Percentiles rank a stretch among this genome's conserved stretches.
phyloP scores from a whole-genome alignment of 1,284 basidiomycete genomes.

The Cronartium quercuum region DNA sequence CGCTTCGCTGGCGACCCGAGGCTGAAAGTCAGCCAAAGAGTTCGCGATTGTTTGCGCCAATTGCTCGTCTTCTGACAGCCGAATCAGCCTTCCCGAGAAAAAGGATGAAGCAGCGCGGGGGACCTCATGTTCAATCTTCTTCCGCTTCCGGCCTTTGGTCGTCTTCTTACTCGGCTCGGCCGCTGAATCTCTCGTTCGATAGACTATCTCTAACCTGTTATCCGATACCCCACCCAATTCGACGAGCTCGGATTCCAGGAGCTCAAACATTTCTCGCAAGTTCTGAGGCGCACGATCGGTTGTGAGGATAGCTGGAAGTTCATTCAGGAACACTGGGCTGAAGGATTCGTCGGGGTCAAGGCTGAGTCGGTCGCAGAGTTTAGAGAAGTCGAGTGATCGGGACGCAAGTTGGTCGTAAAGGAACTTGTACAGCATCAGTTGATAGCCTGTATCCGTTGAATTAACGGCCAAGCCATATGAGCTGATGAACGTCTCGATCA shows the following conservation, averaged over 20 bases:
- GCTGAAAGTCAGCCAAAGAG: background rate
- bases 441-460: slow-evolving; percentile 32
- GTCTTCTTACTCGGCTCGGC: slow-evolving; percentile 2
- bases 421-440: slow-evolving; percentile 38
- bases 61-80: background rate
- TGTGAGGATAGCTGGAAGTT: background rate
- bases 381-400: slow-evolving; percentile 9
- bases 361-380: background rate
- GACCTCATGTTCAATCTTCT: background rate
- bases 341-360: slow-evolving; percentile 25
- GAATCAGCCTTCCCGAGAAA: background rate
- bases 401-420: slow-evolving; percentile 22
- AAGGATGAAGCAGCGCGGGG: background rate
- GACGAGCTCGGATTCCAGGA: background rate
- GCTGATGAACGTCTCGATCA: background rate
- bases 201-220: slow-evolving; percentile 19
- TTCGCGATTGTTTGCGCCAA: background rate
- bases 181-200: slow-evolving; percentile 23
- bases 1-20: too few relatives aligned
- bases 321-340: slow-evolving; percentile 7
- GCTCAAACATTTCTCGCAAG: slow-evolving; percentile 11
- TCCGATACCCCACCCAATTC: background rate
- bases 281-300: slow-evolving; percentile 1
- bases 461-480: background rate
- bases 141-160: background rate